Percentiles rank a stretch among this genome's conserved stretches.
These are phyloP conservation scores for Elongisporangium prolatum DNA, from an alignment of 352 stramenopile genomes.

Conservation along the genomic window DNA sequence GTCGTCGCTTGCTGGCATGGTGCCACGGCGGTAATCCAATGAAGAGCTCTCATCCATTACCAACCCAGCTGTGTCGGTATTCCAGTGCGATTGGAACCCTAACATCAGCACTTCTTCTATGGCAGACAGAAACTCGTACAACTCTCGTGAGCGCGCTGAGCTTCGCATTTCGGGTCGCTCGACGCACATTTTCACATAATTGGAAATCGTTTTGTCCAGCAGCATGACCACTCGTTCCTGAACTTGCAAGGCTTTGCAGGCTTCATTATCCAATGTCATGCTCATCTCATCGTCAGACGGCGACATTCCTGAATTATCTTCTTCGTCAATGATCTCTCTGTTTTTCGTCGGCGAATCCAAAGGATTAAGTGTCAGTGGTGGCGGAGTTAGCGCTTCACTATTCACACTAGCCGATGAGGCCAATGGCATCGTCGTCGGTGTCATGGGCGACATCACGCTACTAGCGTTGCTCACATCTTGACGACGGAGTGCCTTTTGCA, in stretches of 20 bases:
- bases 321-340: background rate
- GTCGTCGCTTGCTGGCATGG: background rate
- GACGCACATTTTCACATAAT: slow-evolving; percentile 55
- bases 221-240: slow-evolving; percentile 48
- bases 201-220: slow-evolving; percentile 52
- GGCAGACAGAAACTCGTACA: slow-evolving; percentile 64
- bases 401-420: too few relatives aligned
- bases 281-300: slow-evolving; percentile 7
- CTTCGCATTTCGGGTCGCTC: slow-evolving; percentile 61
- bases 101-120: slow-evolving; percentile 71
- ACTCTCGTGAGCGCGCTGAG: slow-evolving; percentile 54
- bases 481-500: slow-evolving; percentile 49
- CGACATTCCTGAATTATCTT: background rate
- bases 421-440: background rate
- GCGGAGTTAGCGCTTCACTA: too few relatives aligned
- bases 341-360: background rate
- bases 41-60: slow-evolving; percentile 2
- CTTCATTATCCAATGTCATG: slow-evolving; percentile 2
- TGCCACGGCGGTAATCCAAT: background rate
- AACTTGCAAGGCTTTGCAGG: slow-evolving; percentile 18
- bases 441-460: slow-evolving; percentile 12
- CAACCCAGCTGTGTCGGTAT: background rate
- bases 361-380: background rate
- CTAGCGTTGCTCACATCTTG: slow-evolving; percentile 7
- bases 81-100: slow-evolving; percentile 24